Conservation (phyloP, 2,329 filamentous ascomycete species). For the Apiospora arundinis region DNA sequence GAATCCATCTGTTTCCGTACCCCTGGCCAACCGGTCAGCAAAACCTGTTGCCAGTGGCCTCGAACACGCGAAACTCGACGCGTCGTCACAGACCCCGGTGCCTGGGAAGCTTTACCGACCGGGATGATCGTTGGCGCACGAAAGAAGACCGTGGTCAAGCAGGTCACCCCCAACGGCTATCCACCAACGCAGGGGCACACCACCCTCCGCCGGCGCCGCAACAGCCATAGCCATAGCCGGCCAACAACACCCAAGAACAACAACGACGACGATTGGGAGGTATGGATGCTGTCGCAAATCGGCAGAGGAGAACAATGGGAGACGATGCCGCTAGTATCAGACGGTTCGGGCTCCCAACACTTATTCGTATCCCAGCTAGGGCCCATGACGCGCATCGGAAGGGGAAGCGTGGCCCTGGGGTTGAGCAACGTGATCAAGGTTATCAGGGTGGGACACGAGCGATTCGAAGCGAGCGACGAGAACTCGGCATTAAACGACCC, state of each 20-base stretch:
- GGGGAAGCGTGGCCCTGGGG: constrained; percentile 69
- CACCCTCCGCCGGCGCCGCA: constrained; percentile 40
- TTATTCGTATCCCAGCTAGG: constrained; percentile 72
- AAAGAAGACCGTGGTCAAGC: constrained; percentile 44
- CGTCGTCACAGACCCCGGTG: constrained; percentile 65
- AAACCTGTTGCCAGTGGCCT: constrained; percentile 57
- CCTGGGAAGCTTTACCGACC: constrained; percentile 67
- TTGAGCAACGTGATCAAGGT: constrained; percentile 78
- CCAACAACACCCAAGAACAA: constrained; percentile 27
- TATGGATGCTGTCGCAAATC: constrained; percentile 58
- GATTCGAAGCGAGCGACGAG: constrained; percentile 57
- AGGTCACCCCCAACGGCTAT: constrained; percentile 27
- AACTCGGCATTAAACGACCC: constrained; percentile 39
- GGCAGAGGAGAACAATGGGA: constrained; percentile 53
- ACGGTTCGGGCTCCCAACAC: constrained; percentile 52
- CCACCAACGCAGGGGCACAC: constrained; percentile 29
- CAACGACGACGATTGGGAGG: constrained; percentile 54
- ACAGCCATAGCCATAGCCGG: constrained; percentile 27
- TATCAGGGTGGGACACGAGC: constrained; percentile 69
- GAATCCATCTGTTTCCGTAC: constrained; percentile 64
- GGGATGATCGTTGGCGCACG: constrained; percentile 70
- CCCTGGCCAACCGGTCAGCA: constrained; percentile 45
- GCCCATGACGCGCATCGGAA: constrained; percentile 67
- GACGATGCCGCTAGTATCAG: constrained; percentile 50
- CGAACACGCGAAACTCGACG: constrained; percentile 58